phyloP scores from a whole-genome alignment of 2,329 filamentous ascomycete species.

The Leptographium wingfieldii region DNA sequence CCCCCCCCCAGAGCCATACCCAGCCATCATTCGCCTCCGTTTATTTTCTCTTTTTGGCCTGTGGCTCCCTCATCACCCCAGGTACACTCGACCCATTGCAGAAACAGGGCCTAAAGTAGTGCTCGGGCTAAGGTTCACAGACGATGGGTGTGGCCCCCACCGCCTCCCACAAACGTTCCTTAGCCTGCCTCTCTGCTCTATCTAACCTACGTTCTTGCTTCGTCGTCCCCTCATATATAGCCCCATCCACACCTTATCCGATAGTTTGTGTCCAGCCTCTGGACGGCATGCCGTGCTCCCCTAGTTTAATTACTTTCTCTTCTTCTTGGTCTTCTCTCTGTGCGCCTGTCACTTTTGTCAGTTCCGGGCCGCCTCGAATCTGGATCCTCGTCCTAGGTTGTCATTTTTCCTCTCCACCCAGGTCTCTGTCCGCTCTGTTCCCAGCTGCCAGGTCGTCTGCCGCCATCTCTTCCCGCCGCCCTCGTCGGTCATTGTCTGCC shows the following conservation, averaged over 20 bases:
- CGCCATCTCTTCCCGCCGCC: background rate
- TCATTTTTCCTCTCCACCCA: background rate
- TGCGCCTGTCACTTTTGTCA: background rate
- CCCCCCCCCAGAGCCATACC: background rate
- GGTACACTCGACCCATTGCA: background rate
- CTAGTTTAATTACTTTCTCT: background rate
- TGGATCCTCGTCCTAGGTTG: background rate
- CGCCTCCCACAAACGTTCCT: background rate
- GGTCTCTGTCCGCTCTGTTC: background rate
- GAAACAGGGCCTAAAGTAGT: background rate
- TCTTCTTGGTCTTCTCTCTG: background rate
- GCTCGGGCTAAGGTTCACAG: background rate
- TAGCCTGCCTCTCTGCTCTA: background rate
- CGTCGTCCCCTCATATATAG: constrained; percentile 1
- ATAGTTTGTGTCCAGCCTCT: background rate
- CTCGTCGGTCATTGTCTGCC: background rate
- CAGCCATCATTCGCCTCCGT: background rate
- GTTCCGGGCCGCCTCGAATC: background rate
- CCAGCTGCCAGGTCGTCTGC: background rate
- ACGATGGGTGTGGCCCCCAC: background rate
- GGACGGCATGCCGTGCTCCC: background rate
- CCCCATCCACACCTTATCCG: background rate
- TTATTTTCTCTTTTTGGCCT: background rate
- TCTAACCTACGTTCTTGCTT: background rate
- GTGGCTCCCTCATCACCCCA: background rate